Evolutionary conservation across 441 rosid genomes (phyloP).

Genomic region (Bruguiera hainesii): DNA sequence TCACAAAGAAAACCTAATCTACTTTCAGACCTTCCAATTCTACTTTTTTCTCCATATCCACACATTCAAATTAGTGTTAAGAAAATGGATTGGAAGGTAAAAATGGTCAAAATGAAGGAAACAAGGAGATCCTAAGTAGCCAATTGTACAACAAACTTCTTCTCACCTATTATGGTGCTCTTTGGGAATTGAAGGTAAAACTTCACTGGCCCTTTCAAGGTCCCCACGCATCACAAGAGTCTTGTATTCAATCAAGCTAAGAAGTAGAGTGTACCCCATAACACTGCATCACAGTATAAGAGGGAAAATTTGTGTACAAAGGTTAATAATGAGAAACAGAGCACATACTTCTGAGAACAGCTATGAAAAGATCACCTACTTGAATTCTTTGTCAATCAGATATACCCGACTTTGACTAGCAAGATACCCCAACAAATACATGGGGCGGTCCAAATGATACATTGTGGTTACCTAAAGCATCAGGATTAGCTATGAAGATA

Average conservation of each 20-base stretch:
- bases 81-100: not conserved
- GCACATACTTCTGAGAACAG: conserved; percentile 15
- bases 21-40: too few relatives aligned
- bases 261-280: conserved; percentile 95
- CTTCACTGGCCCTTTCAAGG: conserved; percentile 76
- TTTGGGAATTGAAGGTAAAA: conserved; percentile 91
- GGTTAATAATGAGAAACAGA: conserved; percentile 7
- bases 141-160: conserved; percentile 1
- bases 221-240: conserved; percentile 99
- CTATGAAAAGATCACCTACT: conserved; percentile 48
- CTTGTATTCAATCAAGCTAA: conserved; percentile 98
- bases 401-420: conserved; percentile 97
- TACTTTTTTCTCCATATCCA: not conserved
- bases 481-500: conserved; percentile 14
- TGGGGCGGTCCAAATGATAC: conserved; percentile 98
- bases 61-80: not conserved
- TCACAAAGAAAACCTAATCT: not conserved
- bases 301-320: conserved; percentile 12
- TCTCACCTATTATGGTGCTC: conserved; percentile 91
- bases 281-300: conserved; percentile 48
- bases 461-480: conserved; percentile 80
- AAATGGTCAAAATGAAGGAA: not conserved
- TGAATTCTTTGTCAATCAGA: conserved; percentile 96
- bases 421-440: conserved; percentile 96
- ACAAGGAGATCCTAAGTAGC: not conserved